phyloP scores from a whole-genome alignment of 2,329 filamentous ascomycete species.

The Phialocephala subalpina region DNA sequence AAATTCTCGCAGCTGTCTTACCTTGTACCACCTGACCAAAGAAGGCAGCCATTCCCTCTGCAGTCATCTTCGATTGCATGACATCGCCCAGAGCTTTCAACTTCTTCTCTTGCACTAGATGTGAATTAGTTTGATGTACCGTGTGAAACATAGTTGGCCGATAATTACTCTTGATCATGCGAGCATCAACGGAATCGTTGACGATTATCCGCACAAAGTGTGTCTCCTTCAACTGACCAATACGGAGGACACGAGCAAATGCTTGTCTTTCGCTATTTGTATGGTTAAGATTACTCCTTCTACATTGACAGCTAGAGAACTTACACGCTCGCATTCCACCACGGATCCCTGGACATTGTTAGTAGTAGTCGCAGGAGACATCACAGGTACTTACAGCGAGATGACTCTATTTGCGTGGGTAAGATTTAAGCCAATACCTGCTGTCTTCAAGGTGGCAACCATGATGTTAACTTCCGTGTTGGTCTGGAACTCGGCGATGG shows the following conservation, averaged over 20 bases:
- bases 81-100: too few species aligned
- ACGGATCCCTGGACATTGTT: slow-evolving; percentile 14
- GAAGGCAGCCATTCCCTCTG: not conserved
- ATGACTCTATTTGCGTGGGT: slow-evolving; percentile 56
- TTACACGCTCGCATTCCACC: slow-evolving; percentile 21
- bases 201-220: slow-evolving; percentile 64
- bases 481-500: slow-evolving; percentile 53
- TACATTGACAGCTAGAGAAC: not conserved
- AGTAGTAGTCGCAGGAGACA: not conserved
- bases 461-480: slow-evolving; percentile 47
- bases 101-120: slow-evolving; percentile 20
- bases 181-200: slow-evolving; percentile 64
- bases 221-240: slow-evolving; percentile 67
- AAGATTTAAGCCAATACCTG: slow-evolving; percentile 60
- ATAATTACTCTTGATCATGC: too few species aligned
- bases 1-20: too few species aligned
- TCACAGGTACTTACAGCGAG: slow-evolving; percentile 19
- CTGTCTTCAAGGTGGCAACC: slow-evolving; percentile 60
- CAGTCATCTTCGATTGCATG: too few species aligned
- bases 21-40: not conserved
- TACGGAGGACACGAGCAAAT: slow-evolving; percentile 63
- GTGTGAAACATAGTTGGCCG: too few species aligned
- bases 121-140: not conserved
- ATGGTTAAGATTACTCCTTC: too few species aligned
- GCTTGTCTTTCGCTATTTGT: slow-evolving; percentile 63